Conservation (phyloP, 176 grass and related monocot species). For the Cymbopogon citratus region DNA sequence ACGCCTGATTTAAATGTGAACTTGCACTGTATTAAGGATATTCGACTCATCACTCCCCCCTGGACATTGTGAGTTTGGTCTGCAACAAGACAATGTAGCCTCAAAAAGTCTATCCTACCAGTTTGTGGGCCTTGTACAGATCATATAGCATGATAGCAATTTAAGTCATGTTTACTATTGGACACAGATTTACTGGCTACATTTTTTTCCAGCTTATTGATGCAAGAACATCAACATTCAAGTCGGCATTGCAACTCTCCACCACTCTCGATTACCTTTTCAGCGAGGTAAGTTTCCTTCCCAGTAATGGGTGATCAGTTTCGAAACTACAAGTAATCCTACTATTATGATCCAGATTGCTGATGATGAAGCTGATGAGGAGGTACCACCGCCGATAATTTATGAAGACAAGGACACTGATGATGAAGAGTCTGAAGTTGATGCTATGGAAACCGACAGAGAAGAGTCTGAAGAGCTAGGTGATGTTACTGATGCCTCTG, state of each 20-base stretch:
- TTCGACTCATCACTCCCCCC: neutral
- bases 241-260: constrained; percentile 66
- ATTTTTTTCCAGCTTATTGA: constrained; percentile 64
- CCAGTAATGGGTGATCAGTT: neutral
- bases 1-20: neutral
- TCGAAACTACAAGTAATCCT: constrained; percentile 12
- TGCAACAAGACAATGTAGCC: neutral
- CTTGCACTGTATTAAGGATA: neutral
- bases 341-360: constrained; percentile 41
- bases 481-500: constrained; percentile 53
- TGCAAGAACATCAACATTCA: constrained; percentile 77
- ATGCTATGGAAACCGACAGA: constrained; percentile 70
- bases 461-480: constrained; percentile 41
- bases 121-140: neutral
- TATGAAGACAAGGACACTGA: constrained; percentile 88
- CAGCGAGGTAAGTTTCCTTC: constrained; percentile 42
- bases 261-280: constrained; percentile 73
- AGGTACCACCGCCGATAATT: constrained; percentile 30
- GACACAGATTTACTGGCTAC: constrained; percentile 7
- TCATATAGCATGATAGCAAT: neutral
- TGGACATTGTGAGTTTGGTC: neutral
- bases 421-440: constrained; percentile 57
- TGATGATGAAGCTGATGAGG: constrained; percentile 65
- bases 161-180: neutral
- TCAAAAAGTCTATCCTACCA: neutral